Base-by-base conservation (phyloP, 2,329 filamentous ascomycete genomes). In the Falciphora oryzae region DNA sequence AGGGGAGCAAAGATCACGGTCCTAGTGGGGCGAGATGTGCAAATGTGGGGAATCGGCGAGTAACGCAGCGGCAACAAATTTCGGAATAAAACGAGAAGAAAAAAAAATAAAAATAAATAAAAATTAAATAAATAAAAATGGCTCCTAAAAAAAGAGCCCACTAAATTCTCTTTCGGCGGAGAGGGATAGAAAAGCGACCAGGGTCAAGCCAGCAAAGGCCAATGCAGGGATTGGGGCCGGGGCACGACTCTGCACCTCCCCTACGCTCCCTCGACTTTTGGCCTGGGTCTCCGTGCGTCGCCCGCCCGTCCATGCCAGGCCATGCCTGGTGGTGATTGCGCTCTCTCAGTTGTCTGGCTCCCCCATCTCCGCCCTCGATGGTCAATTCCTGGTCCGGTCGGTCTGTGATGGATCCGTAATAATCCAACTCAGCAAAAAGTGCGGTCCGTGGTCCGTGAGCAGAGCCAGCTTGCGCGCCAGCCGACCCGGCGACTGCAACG, bases 71-170 rank as follows among this genome's bases (percentile, higher is more conserved):
- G 44, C 44, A n/a, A 53, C 44, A 53, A 53, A 53, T 53, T n/a
- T 53, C 44, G 44, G 44, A n/a, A 50, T 22, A 50, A n/a, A 50
- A 50, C 16, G 59, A 31, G 38, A 63, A 65, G 57, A 53, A 58
- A 58, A n/a, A 62, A 59, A 64, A 25, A 53, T 11, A 4, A 7
- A 53, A 53, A n/a, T 8, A n/a, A 53, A 53, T n/a, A n/a, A n/a
- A n/a, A 53, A 53, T 25, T n/a, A 38, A 59, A 63, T n/a, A 53
- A 61, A 65, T 64, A 63, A 50, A 38, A 58, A 25, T 63, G 22
- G 18, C 44, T 22, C 44, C 38, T 44, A 44, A 53, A 53, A 53
- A 53, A n/a, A 53, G 44, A 25, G 44, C n/a, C 44, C 44, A 25
- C n/a, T 25, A 2, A n/a, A n/a, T n/a, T 53, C 44, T 4, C 44